Base-by-base conservation (phyloP, 192 early-diverging fungal genomes). In the Phycomyces blakesleeanus region DNA sequence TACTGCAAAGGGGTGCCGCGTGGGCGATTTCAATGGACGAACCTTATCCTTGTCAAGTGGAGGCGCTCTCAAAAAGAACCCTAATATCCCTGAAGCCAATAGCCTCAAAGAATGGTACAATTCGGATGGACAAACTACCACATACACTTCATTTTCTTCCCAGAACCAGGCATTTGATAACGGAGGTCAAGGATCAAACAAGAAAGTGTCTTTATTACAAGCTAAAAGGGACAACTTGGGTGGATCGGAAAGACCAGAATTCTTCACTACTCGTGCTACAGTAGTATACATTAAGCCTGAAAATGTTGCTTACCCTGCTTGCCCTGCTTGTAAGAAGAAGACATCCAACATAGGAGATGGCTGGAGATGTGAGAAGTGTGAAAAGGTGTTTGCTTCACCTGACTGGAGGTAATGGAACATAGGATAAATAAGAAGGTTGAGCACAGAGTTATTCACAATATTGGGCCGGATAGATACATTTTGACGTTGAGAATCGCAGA, bases 281-380 rank as follows among this genome's bases (percentile, higher is more conserved):
- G 79, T 98, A 58, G 79, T 78, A 16, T 94, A 81, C 71, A 86
- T 97, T 72, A 87, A 83, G 56, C 71, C 73, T 38, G 85, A 88
- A 18, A 85, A 81, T 66, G 72, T 87, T 54, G 79, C 74, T 37
- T 99, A 99, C 61, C 89, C 97, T 15, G 91, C 89, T 8, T 99
- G 97, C 71, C 89, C 88, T 9, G 76, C 71, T 1, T 99, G 97
- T 77, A 90, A 83, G 74, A 98, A 97, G 73, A 99, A 97, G 83
- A 85, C 96, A 24, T 80, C 67, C 3, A 84, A 92, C 42, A 83
- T 87, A 42, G 70, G 63, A 9, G 76, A 74, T 47, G 76, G 78
- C 26, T 99, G 95, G 95, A 66, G 92, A 55, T 99, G 97, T 69
- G 96, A 96, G 59, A 95, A 93, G 68, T 97, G 94, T 71, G 74